Evolutionary conservation across 345 rosid species (phyloP).

Genomic region (Eucalyptus paniculata): DNA sequence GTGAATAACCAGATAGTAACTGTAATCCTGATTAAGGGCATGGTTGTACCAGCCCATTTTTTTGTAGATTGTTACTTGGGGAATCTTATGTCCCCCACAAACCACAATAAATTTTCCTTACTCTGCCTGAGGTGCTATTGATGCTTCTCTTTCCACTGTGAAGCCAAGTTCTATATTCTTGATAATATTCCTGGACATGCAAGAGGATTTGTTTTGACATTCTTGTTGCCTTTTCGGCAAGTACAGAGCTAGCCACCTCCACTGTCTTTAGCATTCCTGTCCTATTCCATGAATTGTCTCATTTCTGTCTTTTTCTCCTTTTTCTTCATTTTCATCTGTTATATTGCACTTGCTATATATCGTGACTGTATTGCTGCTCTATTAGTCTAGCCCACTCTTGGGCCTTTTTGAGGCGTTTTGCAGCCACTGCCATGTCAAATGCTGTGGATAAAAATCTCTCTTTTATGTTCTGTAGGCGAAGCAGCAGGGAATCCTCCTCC

Average conservation of each 20-base stretch:
- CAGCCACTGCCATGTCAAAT: background rate
- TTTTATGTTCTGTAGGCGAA: constrained; percentile 20
- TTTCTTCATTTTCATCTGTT: background rate
- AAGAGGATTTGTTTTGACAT: background rate
- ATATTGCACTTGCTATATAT: background rate
- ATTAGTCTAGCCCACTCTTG: background rate
- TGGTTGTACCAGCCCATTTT: background rate
- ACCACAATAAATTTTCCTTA: background rate
- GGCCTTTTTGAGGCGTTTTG: background rate
- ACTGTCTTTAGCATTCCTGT: background rate
- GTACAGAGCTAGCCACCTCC: background rate
- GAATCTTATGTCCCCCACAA: background rate
- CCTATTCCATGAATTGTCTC: background rate
- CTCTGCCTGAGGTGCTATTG: background rate
- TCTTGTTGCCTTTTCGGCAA: background rate
- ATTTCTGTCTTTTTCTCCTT: background rate
- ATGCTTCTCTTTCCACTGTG: background rate
- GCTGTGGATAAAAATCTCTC: background rate
- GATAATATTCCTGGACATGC: background rate
- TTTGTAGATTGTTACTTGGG: background rate
- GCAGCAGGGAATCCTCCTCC: constrained; percentile 5
- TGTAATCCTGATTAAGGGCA: background rate
- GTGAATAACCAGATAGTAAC: background rate
- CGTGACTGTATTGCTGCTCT: background rate
- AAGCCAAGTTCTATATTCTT: background rate